Evolutionary conservation across 2,329 filamentous ascomycete genomes (phyloP).

Genomic region (Dryadomyces quercus-mongolicae): DNA sequence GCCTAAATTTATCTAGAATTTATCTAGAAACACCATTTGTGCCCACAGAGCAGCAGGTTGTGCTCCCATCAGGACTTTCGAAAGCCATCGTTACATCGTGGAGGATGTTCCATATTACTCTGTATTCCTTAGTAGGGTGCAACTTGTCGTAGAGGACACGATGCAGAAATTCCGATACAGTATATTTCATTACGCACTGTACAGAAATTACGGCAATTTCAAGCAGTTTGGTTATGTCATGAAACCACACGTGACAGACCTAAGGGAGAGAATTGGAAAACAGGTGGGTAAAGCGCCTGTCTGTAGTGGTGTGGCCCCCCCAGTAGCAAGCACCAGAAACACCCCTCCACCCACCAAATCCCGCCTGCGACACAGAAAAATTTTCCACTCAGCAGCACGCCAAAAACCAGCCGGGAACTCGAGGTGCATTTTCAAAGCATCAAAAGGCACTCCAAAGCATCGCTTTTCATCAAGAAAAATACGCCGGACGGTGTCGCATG

Average conservation of each 20-base stretch:
- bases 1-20: no score
- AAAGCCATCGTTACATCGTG: no score
- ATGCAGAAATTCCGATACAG: not conserved
- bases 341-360: slow-evolving; percentile 2
- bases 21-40: no score
- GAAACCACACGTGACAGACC: not conserved
- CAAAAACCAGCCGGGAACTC: not conserved
- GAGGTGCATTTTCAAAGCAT: slow-evolving; percentile 22
- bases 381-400: slow-evolving; percentile 1
- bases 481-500: slow-evolving; percentile 38
- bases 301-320: not conserved
- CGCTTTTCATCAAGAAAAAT: slow-evolving; percentile 43
- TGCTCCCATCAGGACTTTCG: no score
- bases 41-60: no score
- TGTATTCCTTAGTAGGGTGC: no score
- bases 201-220: not conserved
- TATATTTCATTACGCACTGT: not conserved
- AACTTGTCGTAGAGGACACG: not conserved
- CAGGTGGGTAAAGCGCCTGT: not conserved
- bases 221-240: not conserved
- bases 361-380: slow-evolving; percentile 3
- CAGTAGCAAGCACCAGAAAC: not conserved
- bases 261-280: not conserved
- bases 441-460: slow-evolving; percentile 39
- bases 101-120: no score